Base-by-base conservation (phyloP, 1,284 basidiomycete species). In the Ceratobasidium sp. region DNA sequence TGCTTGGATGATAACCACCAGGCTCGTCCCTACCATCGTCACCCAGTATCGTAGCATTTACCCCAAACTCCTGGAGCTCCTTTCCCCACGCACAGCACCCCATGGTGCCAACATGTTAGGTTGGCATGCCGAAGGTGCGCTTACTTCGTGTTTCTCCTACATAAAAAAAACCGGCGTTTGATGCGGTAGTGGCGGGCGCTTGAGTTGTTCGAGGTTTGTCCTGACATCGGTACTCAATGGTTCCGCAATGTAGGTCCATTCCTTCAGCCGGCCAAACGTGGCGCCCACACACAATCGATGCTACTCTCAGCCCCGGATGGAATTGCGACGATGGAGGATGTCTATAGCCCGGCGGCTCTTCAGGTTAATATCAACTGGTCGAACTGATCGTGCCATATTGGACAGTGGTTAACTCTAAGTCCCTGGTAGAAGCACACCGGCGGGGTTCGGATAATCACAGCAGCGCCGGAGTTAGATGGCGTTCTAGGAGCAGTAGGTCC, bases 391-490 rank as follows among this genome's bases (percentile, higher is more conserved):
- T 48, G 23, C 60, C 18, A 43, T 23, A 18, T 41, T 34, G 34
- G 16, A 36, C 12, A 10, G 26, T 50, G n/a, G n/a, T 34, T 45
- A 46, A 26, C 30, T 23, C 26, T 64, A 36, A 30, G 12, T 52
- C 52, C 34, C 23, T 26, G 34, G 32, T 87, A 85, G 78, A 76
- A 3, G 77, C 80, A 18, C 34, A 41, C 23, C 59, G 62, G 87
- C 26, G 91, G 90, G 50, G 90, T 93, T 69, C 89, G 93, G 75
- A 87, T 96, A 57, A 88, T 97, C 76, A 97, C 94, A 1, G 88
- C 89, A 26, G 94, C 94, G 0, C 94, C 94, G 0, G 94, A 97
- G 79, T 85, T 96, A 46, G 85, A 87, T 36, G 94, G 94, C 6
- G 90, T 96, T 5, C 87, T 93, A 85, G 82, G 85, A 9, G 85